phyloP scores from a whole-genome alignment of 495 filamentous ascomycete species.

The Hypoxylon intermedium region DNA sequence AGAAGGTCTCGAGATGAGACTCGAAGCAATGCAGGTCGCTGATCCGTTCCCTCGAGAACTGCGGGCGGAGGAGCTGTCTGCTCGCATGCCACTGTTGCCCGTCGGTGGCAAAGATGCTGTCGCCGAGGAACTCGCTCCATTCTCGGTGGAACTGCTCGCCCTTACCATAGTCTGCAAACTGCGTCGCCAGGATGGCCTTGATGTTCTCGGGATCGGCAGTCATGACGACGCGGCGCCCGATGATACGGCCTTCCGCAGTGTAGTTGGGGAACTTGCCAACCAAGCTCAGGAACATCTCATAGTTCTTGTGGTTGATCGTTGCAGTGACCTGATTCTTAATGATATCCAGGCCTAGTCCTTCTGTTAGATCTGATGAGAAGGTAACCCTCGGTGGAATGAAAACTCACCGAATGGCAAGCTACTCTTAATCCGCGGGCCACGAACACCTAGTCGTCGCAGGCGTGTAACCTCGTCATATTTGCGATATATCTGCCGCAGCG shows the following conservation, averaged over 20 bases:
- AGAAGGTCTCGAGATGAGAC: conserved; percentile 71
- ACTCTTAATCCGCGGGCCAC: conserved; percentile 28
- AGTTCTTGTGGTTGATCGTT: conserved; percentile 58
- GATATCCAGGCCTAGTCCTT: conserved; percentile 65
- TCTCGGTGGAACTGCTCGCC: conserved; percentile 71
- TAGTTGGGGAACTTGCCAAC: conserved; percentile 49
- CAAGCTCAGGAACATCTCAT: conserved; percentile 65
- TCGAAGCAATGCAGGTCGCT: conserved; percentile 83
- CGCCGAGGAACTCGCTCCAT: conserved; percentile 77
- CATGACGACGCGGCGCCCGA: conserved; percentile 65
- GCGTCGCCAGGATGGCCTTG: conserved; percentile 80
- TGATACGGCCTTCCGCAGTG: conserved; percentile 67
- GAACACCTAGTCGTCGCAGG: conserved; percentile 54
- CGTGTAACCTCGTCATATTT: conserved; percentile 46
- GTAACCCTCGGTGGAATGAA: neutral
- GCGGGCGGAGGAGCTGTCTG: conserved; percentile 79
- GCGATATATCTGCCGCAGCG: conserved; percentile 38
- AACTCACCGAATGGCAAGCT: conserved; percentile 38
- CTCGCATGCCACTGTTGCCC: conserved; percentile 75
- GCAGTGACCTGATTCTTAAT: conserved; percentile 60
- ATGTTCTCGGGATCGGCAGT: conserved; percentile 84
- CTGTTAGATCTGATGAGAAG: conserved; percentile 26
- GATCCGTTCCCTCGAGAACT: conserved; percentile 83
- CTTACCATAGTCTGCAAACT: conserved; percentile 78
- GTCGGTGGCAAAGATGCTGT: conserved; percentile 82